Percentiles rank a stretch among this genome's conserved stretches.
These are phyloP conservation scores for Urtica urens DNA, from an alignment of 306 rosid species.

Conservation along the genomic window DNA sequence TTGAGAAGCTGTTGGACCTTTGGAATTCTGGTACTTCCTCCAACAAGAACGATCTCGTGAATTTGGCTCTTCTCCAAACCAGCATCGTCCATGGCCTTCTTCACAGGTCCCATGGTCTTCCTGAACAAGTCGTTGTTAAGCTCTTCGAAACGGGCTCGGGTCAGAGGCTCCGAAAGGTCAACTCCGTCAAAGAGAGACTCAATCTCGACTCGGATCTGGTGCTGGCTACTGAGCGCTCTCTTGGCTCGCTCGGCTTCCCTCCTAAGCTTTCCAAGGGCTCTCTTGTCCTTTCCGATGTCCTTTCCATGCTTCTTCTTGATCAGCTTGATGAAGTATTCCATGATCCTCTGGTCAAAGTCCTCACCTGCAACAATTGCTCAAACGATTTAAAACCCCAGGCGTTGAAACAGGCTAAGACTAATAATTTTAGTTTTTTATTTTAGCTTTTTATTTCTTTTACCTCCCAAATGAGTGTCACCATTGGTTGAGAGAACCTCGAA, in stretches of 20 bases:
- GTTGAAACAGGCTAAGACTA: background rate
- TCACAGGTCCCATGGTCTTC: conserved; percentile 97
- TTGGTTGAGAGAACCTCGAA: conserved; percentile 94
- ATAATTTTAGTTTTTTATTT: too few relatives aligned
- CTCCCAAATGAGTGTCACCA: conserved; percentile 99
- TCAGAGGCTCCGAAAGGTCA: conserved; percentile 82
- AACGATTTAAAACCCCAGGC: background rate
- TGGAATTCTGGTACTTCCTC: conserved; percentile 97
- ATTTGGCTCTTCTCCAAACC: conserved; percentile 84
- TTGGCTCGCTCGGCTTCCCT: conserved; percentile 94
- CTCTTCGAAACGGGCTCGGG: conserved; percentile 92
- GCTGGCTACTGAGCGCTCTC: conserved; percentile 99
- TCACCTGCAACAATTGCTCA: conserved; percentile 37
- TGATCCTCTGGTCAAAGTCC: conserved; percentile 86
- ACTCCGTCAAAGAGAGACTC: conserved; percentile 89
- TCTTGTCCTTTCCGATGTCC: conserved; percentile 97
- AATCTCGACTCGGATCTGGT: conserved; percentile 94
- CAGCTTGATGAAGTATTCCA: conserved; percentile 98
- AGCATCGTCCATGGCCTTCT: conserved; percentile 98
- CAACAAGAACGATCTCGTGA: conserved; percentile 90
- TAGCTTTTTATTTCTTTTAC: too few relatives aligned
- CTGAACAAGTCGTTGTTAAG: conserved; percentile 94
- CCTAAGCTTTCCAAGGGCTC: conserved; percentile 89
- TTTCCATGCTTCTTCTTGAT: conserved; percentile 90
- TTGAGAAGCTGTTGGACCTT: conserved; percentile 90